Base-by-base conservation (phyloP, 1,284 basidiomycete species). In the Trichosporon coremiiforme region DNA sequence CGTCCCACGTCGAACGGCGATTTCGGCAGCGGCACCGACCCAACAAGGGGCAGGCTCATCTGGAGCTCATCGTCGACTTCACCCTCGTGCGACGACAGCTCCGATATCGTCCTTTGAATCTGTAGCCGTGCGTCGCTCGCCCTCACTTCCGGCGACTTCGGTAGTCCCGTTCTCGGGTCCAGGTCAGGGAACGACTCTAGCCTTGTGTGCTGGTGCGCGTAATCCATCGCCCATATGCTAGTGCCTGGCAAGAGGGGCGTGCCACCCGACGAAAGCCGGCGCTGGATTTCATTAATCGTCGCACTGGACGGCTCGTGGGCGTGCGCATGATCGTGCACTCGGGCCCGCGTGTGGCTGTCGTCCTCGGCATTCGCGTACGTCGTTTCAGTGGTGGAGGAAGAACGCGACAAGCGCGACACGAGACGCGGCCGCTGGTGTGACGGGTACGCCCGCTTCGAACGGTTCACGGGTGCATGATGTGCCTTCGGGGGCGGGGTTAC, bases 41-140 rank as follows among this genome's bases (percentile, higher is more conserved):
- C 64, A 5, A 73, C 41, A 13, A 65, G 50, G 29, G 69, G 50
- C 55, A 68, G 45, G 33, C 36, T 29, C 36, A 62, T 15, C n/a
- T 36, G 31, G 13, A 17, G 47, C 35, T 66, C 66, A 22, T 33
- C 66, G 55, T 67, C 50, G 25, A 62, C 66, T 36, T 38, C 38
- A 36, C 66, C 63, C 31, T 64, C 50, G 47, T 55, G 20, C 29
- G 57, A 29, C 41, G 66, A 70, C 4, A 80, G 71, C 22, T 75
- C 75, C 4, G 80, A 80, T 45, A 82, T 82, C 0, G 81, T 82
- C 20, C 80, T 67, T 67, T 82, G 81, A 3, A 82, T 71, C 47
- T 63, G 41, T 25, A 31, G 17, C 9, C 57, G 57, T n/a, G 25
- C 22, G n/a, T 57, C 47, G 22, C 55, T 65, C 20, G 29, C 5